Conservation (phyloP, 2,329 filamentous ascomycete species). For the Colletotrichum costaricense region DNA sequence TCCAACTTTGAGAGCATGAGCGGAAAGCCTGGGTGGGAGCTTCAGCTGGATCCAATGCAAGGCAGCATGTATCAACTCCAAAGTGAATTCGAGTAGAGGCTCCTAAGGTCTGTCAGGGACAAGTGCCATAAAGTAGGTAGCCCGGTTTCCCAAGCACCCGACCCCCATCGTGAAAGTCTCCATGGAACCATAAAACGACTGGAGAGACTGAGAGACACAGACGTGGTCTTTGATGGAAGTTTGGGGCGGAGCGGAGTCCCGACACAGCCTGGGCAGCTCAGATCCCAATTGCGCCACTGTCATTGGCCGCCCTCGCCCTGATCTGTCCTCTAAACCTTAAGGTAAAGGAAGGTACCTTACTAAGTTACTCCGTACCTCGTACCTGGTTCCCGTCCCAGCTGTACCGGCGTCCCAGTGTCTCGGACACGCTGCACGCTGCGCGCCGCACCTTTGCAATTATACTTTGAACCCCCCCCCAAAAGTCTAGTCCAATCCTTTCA, state of each 20-base stretch:
- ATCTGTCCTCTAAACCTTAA: background rate
- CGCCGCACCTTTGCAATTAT: background rate
- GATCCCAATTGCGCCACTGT: background rate
- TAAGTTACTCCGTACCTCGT: background rate
- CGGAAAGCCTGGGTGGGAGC: too few species aligned
- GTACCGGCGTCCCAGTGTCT: background rate
- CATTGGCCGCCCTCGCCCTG: constrained; percentile 13
- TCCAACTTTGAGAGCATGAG: too few species aligned
- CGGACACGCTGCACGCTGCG: background rate
- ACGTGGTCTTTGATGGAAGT: background rate
- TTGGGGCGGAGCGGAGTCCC: background rate
- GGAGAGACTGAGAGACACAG: background rate
- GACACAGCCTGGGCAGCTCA: background rate
- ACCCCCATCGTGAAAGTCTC: background rate
- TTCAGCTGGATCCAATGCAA: too few species aligned
- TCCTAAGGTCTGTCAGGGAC: too few species aligned
- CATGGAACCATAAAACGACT: background rate
- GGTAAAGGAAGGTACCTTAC: too few species aligned
- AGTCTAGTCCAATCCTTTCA: background rate
- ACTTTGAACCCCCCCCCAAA: constrained; percentile 3
- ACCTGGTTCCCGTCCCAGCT: background rate
- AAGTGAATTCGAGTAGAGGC: too few species aligned
- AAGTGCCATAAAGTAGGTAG: too few species aligned
- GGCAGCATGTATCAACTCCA: too few species aligned
- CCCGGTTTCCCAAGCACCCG: background rate